These are phyloP conservation scores for Euptelea pleiosperma DNA, from an alignment of 164 flowering plant genomes.

Conservation along the genomic window DNA sequence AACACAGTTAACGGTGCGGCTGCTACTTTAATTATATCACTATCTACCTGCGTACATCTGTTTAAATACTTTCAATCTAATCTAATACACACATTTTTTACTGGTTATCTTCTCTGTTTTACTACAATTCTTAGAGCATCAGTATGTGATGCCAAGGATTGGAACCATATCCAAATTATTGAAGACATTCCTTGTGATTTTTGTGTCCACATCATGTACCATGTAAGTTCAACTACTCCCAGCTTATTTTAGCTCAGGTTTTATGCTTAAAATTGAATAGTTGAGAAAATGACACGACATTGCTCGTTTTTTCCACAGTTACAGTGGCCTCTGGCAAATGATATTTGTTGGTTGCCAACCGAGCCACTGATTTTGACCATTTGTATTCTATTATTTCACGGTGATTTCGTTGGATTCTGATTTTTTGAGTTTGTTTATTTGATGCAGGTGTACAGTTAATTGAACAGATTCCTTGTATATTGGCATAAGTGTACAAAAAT, in stretches of 20 bases:
- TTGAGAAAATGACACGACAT: too few relatives aligned
- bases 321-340: too few relatives aligned
- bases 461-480: slow-evolving; percentile 15
- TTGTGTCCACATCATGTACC: slow-evolving; percentile 11
- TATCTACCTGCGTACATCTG: background rate
- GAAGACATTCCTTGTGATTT: slow-evolving; percentile 3
- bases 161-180: background rate
- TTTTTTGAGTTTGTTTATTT: background rate
- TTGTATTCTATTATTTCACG: too few relatives aligned
- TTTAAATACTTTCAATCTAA: background rate
- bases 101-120: background rate
- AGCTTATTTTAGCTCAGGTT: too few relatives aligned
- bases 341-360: too few relatives aligned
- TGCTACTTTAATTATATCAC: too few relatives aligned
- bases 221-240: slow-evolving; percentile 27
- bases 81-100: background rate
- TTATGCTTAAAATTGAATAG: too few relatives aligned
- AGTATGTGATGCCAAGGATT: background rate
- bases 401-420: too few relatives aligned
- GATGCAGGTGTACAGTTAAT: slow-evolving; percentile 40
- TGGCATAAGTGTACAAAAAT: slow-evolving; percentile 12
- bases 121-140: background rate
- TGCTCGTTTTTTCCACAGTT: too few relatives aligned
- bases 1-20: slow-evolving; percentile 27
- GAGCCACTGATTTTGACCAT: too few relatives aligned